Evolutionary conservation across 208 protist genomes (phyloP).

Genomic region (Trypanosoma scelopori): DNA sequence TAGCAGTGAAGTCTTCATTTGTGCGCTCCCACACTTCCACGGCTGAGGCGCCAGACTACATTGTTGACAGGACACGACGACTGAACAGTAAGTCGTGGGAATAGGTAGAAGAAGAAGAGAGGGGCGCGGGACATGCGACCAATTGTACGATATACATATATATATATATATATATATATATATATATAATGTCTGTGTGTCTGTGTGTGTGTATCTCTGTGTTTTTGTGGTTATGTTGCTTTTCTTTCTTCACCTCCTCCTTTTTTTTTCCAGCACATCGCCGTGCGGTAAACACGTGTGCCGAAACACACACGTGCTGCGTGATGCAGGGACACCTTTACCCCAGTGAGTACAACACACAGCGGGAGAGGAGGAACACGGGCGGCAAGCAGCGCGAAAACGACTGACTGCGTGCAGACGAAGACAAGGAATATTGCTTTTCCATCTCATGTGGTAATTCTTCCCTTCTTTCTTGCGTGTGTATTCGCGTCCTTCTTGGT

Average conservation of each 20-base stretch:
- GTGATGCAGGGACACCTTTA: too few relatives aligned
- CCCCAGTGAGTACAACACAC: too few relatives aligned
- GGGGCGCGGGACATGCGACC: too few relatives aligned
- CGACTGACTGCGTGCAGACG: too few relatives aligned
- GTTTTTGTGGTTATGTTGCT: constrained; percentile 9
- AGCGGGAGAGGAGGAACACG: too few relatives aligned
- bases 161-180: too few relatives aligned
- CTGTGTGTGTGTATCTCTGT: constrained; percentile 9
- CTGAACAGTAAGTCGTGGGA: background rate
- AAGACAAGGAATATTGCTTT: too few relatives aligned
- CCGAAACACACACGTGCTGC: too few relatives aligned
- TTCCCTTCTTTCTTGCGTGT: constrained; percentile 1
- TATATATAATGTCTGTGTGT: background rate
- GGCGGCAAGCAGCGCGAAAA: too few relatives aligned
- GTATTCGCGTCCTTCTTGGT: background rate
- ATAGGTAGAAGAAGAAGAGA: background rate
- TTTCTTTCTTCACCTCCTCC: constrained; percentile 6
- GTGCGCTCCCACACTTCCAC: background rate
- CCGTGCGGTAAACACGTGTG: background rate
- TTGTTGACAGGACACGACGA: constrained; percentile 6
- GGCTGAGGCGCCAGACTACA: background rate
- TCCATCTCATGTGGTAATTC: too few relatives aligned
- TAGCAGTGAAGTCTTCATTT: background rate
- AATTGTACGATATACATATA: too few relatives aligned
- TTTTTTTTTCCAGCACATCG: background rate